A percentile compares a stretch with the other conserved stretches of the same genome.
Evolutionary conservation across 352 stramenopile genomes (phyloP).

Genomic region (Phytophthora foliorum): DNA sequence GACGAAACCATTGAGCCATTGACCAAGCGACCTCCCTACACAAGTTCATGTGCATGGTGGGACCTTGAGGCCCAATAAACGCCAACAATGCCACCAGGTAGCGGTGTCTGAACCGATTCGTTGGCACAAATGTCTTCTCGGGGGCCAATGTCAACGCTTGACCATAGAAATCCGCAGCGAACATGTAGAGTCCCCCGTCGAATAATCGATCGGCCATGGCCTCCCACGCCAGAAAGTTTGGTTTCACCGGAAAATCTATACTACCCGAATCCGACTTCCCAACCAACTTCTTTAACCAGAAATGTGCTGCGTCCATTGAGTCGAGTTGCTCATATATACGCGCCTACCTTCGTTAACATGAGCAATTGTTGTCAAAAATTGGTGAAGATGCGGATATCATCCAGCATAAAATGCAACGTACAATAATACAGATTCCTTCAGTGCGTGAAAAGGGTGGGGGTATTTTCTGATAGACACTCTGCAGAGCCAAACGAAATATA

Average conservation of each 20-base stretch:
- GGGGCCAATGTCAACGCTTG: conserved; percentile 11
- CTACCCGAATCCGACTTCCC: neutral
- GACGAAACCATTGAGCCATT: conserved; percentile 33
- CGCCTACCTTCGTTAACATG: conserved; percentile 25
- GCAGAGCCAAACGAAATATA: neutral
- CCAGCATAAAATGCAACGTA: conserved; percentile 25
- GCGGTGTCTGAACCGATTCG: conserved; percentile 31
- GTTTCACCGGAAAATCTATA: neutral
- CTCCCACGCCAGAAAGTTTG: conserved; percentile 4
- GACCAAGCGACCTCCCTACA: conserved; percentile 41
- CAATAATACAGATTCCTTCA: conserved; percentile 60
- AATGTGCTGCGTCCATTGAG: conserved; percentile 19
- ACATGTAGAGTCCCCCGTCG: conserved; percentile 41
- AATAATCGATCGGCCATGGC: conserved; percentile 44
- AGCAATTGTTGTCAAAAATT: neutral
- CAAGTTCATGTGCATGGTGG: conserved; percentile 18
- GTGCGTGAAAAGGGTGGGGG: conserved; percentile 49
- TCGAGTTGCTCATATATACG: conserved; percentile 48
- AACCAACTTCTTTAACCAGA: conserved; percentile 55
- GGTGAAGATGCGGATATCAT: neutral
- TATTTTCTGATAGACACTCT: conserved; percentile 60
- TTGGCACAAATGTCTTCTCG: conserved; percentile 9
- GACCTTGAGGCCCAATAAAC: conserved; percentile 29
- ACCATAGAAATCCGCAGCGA: conserved; percentile 47
- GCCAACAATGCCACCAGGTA: conserved; percentile 39